These are phyloP conservation scores for Botrytis sinoallii DNA, from an alignment of 2,329 filamentous ascomycete species.

Conservation along the genomic window DNA sequence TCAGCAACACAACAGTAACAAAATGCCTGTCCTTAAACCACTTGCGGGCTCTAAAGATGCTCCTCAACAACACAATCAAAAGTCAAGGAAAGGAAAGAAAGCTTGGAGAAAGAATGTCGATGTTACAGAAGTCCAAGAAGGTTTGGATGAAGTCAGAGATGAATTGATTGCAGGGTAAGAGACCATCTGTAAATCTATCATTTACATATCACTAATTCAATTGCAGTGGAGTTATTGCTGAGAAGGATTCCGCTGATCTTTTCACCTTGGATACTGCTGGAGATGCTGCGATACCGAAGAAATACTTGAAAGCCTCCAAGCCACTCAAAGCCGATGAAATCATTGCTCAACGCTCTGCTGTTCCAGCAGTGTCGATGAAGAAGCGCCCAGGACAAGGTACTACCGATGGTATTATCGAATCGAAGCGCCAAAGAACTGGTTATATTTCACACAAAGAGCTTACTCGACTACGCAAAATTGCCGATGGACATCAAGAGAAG, in stretches of 20 bases:
- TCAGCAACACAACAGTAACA: slow-evolving; percentile 14
- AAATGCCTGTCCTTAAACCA: slow-evolving; percentile 38
- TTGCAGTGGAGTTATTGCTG: slow-evolving; percentile 74
- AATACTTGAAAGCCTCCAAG: slow-evolving; percentile 68
- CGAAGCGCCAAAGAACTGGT: slow-evolving; percentile 73
- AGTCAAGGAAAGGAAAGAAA: slow-evolving; percentile 96
- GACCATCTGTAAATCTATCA: slow-evolving; percentile 9
- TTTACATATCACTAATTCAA: slow-evolving; percentile 22
- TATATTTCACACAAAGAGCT: slow-evolving; percentile 86
- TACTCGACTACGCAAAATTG: slow-evolving; percentile 71
- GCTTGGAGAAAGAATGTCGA: slow-evolving; percentile 99
- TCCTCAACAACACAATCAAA: slow-evolving; percentile 79
- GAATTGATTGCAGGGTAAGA: slow-evolving; percentile 84
- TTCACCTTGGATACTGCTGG: slow-evolving; percentile 80
- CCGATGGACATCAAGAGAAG: slow-evolving; percentile 61
- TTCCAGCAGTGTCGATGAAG: slow-evolving; percentile 73
- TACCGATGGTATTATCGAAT: slow-evolving; percentile 66
- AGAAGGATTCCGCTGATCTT: slow-evolving; percentile 78
- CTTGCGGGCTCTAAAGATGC: slow-evolving; percentile 51
- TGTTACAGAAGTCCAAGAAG: slow-evolving; percentile 77
- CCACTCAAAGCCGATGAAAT: slow-evolving; percentile 89
- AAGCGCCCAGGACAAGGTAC: slow-evolving; percentile 72
- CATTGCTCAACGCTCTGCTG: slow-evolving; percentile 75
- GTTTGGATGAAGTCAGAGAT: slow-evolving; percentile 79
- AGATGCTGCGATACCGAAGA: slow-evolving; percentile 62